A percentile compares a stretch with the other conserved stretches of the same genome.
Evolutionary conservation across 495 filamentous ascomycete species (phyloP).

Genomic region (Neurospora cerealis): DNA sequence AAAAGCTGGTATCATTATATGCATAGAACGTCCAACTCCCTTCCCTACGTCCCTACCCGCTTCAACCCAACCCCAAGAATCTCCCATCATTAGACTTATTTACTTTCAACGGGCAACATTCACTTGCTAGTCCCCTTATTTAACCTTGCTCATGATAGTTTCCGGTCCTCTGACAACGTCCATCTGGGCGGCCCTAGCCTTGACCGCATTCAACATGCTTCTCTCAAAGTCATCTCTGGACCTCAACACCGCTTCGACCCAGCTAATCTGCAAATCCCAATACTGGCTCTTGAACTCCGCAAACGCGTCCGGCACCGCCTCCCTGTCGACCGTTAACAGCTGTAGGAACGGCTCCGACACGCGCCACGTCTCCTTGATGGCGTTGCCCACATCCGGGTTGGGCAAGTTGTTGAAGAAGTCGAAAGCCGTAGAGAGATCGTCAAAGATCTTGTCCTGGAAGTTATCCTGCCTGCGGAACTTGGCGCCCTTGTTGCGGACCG

Average conservation of each 20-base stretch:
- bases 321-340: conserved; percentile 68
- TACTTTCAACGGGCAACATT: neutral
- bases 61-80: neutral
- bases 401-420: conserved; percentile 54
- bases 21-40: neutral
- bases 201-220: conserved; percentile 75
- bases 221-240: conserved; percentile 88
- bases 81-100: neutral
- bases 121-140: conserved; percentile 35
- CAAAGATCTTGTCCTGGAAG: conserved; percentile 81
- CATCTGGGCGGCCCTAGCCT: conserved; percentile 75
- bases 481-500: conserved; percentile 79
- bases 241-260: conserved; percentile 91
- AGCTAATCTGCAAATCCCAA: conserved; percentile 90
- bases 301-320: conserved; percentile 61
- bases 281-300: conserved; percentile 74
- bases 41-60: neutral
- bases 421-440: conserved; percentile 79
- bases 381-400: conserved; percentile 37
- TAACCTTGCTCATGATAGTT: conserved; percentile 85
- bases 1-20: neutral
- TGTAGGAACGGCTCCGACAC: conserved; percentile 72
- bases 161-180: conserved; percentile 67
- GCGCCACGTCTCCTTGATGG: conserved; percentile 83
- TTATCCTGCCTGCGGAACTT: conserved; percentile 79